phyloP scores from a whole-genome alignment of 1,139 yeast species.

The Zygoascus sp. region DNA sequence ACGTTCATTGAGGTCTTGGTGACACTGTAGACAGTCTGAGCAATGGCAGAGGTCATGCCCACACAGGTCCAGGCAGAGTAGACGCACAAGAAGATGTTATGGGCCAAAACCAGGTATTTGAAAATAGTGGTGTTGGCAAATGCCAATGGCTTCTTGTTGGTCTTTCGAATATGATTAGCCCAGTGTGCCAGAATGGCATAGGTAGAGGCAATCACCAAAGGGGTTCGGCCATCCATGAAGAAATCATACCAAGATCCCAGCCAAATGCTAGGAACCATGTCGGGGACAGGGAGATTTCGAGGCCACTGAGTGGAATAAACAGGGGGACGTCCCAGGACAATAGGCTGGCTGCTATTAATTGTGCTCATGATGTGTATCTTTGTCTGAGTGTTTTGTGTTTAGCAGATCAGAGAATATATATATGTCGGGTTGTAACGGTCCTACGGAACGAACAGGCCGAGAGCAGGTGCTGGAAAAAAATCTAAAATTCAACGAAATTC shows the following conservation, averaged over 20 bases:
- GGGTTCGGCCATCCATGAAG: slow-evolving; percentile 43
- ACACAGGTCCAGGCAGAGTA: slow-evolving; percentile 70
- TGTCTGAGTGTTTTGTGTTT: too few species aligned
- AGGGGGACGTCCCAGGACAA: slow-evolving; percentile 24
- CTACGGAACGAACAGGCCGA: too few species aligned
- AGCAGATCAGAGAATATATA: too few species aligned
- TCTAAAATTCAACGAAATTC: too few species aligned
- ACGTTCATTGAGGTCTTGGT: slow-evolving; percentile 20
- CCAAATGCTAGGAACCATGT: slow-evolving; percentile 29
- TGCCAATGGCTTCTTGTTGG: slow-evolving; percentile 50
- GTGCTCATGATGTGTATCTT: neutral
- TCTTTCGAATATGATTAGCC: slow-evolving; percentile 44
- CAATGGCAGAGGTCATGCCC: slow-evolving; percentile 58
- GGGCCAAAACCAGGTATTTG: slow-evolving; percentile 55
- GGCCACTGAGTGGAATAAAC: slow-evolving; percentile 28
- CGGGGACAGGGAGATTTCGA: slow-evolving; percentile 29
- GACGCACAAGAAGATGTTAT: slow-evolving; percentile 57
- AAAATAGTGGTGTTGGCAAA: slow-evolving; percentile 47
- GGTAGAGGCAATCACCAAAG: slow-evolving; percentile 54
- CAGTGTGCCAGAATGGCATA: slow-evolving; percentile 60
- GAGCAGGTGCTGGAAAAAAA: too few species aligned
- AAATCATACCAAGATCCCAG: slow-evolving; percentile 32
- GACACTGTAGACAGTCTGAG: slow-evolving; percentile 29
- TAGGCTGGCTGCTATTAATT: slow-evolving; percentile 7
- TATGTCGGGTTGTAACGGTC: too few species aligned